Base-by-base conservation (phyloP, 352 stramenopile species). In the Pythium folliculosum region DNA sequence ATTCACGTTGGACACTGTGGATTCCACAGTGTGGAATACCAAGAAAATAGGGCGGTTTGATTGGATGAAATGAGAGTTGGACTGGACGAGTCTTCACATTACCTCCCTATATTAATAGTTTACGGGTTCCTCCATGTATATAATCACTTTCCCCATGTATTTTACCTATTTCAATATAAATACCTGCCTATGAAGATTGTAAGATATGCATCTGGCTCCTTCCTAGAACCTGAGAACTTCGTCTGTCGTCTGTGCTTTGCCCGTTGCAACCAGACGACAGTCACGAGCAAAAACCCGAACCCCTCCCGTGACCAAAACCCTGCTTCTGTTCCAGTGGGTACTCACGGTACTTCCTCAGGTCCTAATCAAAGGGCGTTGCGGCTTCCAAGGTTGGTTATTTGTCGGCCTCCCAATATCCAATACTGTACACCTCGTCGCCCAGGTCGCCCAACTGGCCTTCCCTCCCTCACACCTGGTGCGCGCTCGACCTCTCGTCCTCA, bases 251-350 rank as follows among this genome's bases (percentile, higher is more conserved):
- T 21, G 5, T 53, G 37, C 16, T 62, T 48, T 62, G n/a, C 40
- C 35, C 32, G 22, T 32, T 25, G 25, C 55, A 62, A 62, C 27
- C 23, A 25, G 55, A 62, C 55, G 40, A 62, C 55, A 21, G 9
- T 13, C 27, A 44, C 17, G 37, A 19, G 51, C 40, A 47, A 47
- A 62, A 52, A 43, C 55, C 55, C 43, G 43, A 62, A 21, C 55
- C 55, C 38, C 43, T n/a, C 37, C 19, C 35, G 43, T 32, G 25
- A 43, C 22, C 50, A 38, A 47, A 47, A 47, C 25, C 27, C 38
- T 62, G 55, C 50, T 62, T 48, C 55, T 23, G 55, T 53, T 37
- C 40, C 55, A 62, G 55, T 62, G 55, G 55, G 55, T 62, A 62
- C 55, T 27, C 55, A 62, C 55, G 55, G 55, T 62, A 62, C 55